Base-by-base conservation (phyloP, 2,329 filamentous ascomycete genomes). In the Cladosporium cucumerinum region DNA sequence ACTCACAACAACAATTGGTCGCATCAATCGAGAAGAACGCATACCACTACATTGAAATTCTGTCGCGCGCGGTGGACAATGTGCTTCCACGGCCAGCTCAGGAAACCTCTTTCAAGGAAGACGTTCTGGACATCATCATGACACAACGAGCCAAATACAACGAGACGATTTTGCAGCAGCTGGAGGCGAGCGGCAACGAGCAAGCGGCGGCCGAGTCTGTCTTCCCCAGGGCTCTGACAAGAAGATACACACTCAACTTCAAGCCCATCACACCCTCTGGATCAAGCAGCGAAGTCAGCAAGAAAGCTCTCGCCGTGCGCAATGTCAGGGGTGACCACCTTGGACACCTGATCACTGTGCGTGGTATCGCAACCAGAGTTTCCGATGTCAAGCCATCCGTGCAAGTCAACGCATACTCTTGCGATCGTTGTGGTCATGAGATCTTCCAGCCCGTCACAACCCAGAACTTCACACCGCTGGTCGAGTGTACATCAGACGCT, bases 341-440 rank as follows among this genome's bases (percentile, higher is more conserved):
- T 2, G 95, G 95, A 57, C 88, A 91, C 72, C 86, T 99, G 68
- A 98, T 99, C 76, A 98, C 95, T 5, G 86, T 99, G 57, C 89
- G 95, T 65, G 94, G 93, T 69, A 99, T 99, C 69, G 89, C 93
- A 2, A 99, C 95, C 1, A 86, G 95, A 74, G 95, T 98, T 1
- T 97, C 95, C 2, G 95, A 99, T 75, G 95, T 99, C 72, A 99
- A 99, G 82, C 95, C 95, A 43, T 88, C 95, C 12, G 91, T 98
- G n/a, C 91, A 94, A 75, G 96, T 99, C 74, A 97, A 96, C 77
- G 95, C 95, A 43, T 99, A 99, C 79, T 95, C 93, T 61, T 99
- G 95, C 79, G 95, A 99, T 78, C 89, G 92, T 67, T 99, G 95
- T 74, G 95, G 95, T 65, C 93, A 90, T 76, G 95, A 99, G 79